Base-by-base conservation (phyloP, 2,329 filamentous ascomycete genomes). In the Cladobotryum mycophilum region DNA sequence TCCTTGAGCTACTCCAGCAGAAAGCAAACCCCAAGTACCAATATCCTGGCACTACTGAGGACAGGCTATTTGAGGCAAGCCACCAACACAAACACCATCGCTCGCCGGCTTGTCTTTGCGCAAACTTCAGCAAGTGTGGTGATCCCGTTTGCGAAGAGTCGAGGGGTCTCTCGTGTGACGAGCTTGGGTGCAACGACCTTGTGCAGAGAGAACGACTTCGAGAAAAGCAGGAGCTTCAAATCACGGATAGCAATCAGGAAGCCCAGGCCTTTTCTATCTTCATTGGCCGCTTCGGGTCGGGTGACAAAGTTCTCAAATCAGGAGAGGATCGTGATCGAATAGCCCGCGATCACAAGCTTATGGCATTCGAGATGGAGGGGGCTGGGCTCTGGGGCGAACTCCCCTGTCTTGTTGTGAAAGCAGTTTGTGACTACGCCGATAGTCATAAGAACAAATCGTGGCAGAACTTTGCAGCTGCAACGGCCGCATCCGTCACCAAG, bases 271-370 rank as follows among this genome's bases (percentile, higher is more conserved):
- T 61, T 64, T 47, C 66, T 61, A 52, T 73, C 0, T 65, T 70
- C 47, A 59, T 72, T 22, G 71, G 71, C 0, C 54, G 54, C 0
- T 60, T 74, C 8, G 70, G 61, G 2, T 71, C 69, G 1, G 68
- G 63, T 13, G 64, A 73, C 41, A 61, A 58, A 7, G 67, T 74
- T 3, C 68, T 75, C 55, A 72, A 68, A 45, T 67, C 65, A 6
- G 66, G 62, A 4, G 41, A 56, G 14, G 51, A 63, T 8, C 63
- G 71, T 9, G 70, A 74, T 43, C 14, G 36, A 0, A 56, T 71
- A 17, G 60, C 68, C 4, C 35, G 46, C 13, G 11, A 51, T 41
- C 45, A 59, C 0, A 25, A 41, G 1, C 47, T 66, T 4, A 58
- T 68, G 14, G 64, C 54, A 0, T 67, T 68, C n/a, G 65, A 68